Evolutionary conservation across 768 basidiomycete genomes (phyloP), one percentile per base, ranked within the genome.

Genomic region (Kwoniella dejecticola): DNA sequence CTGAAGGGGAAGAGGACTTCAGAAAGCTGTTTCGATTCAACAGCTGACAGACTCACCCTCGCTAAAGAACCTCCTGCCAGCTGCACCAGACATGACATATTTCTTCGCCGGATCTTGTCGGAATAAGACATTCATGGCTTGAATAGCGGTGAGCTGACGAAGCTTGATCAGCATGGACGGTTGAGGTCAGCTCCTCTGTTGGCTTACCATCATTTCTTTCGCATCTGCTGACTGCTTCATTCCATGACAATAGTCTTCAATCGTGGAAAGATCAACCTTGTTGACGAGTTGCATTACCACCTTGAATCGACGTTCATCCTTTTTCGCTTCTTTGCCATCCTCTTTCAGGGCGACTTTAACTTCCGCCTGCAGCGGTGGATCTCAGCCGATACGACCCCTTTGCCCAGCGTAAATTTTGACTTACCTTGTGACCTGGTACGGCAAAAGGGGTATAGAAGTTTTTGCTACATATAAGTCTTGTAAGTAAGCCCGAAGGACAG

Each of bases 101-200:
- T 54, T 54, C 44, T 48, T 44, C 27, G 70, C 62, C 3, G 69
- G 64, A 17, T 70, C 67, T 48, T 74, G 68, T 45, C 78, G 71
- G 56, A 79, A 68, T 12, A 78, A 62, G 11, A 78, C 67, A 57
- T 79, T 79, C 64, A 72, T 62, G 24, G 76, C 73, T 70, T 76
- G 74, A 50, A 79, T 59, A 1, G 76, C 71, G 19, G 55, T 56
- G 29, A 71, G 63, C 72, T 73, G 33, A 15, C 2, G 30, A 44
- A 33, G 30, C 50, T 41, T 46, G 29, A 30, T 30, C 52, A 31
- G 38, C 41, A 21, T 29, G 41, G 21, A 29, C 33, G 29, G 10
- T 42, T 26, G 24, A 13, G 17, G 21, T 6, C 29, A 23, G 21
- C 2, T n/a, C n/a, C n/a, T n/a, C n/a, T n/a, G n/a, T n/a, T 1